A percentile compares a stretch with the other conserved stretches of the same genome.
phyloP scores from a whole-genome alignment of 331 rosid species.

The Saraca asoca region DNA sequence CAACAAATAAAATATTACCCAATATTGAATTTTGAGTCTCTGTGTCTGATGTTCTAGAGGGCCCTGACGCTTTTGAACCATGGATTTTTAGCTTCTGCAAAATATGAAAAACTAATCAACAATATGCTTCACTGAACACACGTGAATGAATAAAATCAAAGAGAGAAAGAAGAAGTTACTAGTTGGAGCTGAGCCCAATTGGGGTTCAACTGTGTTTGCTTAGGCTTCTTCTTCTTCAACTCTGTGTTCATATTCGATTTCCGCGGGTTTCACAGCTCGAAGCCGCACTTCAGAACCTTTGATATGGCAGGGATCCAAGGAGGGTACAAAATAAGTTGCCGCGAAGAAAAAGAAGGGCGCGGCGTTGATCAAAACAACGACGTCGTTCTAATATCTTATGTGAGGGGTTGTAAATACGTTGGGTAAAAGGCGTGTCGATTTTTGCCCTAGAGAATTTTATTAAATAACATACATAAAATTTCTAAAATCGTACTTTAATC shows the following conservation, averaged over 20 bases:
- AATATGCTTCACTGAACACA: not conserved
- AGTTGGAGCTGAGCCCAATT: slow-evolving; percentile 85
- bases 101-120: not conserved
- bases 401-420: too few species aligned
- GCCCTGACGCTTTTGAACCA: slow-evolving; percentile 48
- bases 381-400: too few species aligned
- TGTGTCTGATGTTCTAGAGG: slow-evolving; percentile 32
- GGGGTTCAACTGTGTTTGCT: slow-evolving; percentile 58
- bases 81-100: slow-evolving; percentile 63
- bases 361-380: too few species aligned
- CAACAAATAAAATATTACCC: slow-evolving; percentile 42
- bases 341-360: too few species aligned
- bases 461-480: too few species aligned
- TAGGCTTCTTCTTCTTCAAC: slow-evolving; percentile 45
- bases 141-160: not conserved
- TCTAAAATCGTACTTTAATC: too few species aligned
- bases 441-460: too few species aligned
- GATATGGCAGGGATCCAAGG: too few species aligned
- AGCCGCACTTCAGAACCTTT: too few species aligned
- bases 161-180: slow-evolving; percentile 32
- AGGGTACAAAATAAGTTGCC: too few species aligned
- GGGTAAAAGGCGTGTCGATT: too few species aligned
- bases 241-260: slow-evolving; percentile 44
- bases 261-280: slow-evolving; percentile 1
- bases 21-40: slow-evolving; percentile 46